Base-by-base conservation (phyloP, 176 grass and related monocot species). In the Bonia amplexicaulis region DNA sequence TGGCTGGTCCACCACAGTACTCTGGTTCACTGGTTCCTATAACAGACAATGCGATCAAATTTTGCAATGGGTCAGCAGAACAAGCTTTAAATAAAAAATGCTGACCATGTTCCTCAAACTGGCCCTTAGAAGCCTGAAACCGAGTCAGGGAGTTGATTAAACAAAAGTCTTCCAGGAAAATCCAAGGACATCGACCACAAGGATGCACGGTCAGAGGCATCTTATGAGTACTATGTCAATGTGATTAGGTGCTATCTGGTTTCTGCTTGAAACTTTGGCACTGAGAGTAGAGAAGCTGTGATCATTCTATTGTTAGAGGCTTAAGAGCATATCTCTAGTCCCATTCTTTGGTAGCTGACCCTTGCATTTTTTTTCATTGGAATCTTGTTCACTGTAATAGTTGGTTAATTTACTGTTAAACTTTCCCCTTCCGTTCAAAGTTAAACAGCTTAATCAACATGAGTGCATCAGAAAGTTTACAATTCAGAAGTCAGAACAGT, bases 151-250 rank as follows among this genome's bases (percentile, higher is more conserved):
- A 86, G 70, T 68, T 84, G 69, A 45, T 88, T 84, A 29, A 71
- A 84, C 80, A 87, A 87, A 64, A 87, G 81, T 9, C 63, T 11
- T 14, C 46, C 49, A 37, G 39, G 74, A 7, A 78, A 69, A 48
- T 13, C 41, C 2, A 12, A 33, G 19, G 74, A 57, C 37, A 35
- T 48, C 3, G 26, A 44, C 52, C 41, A n/a, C 19, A 68, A 1
- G 7, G 25, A 58, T 37, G 41, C 20, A 70, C 3, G 27, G 52
- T 79, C 59, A 33, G 42, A 48, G 13, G 71, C 71, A 40, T 37
- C 78, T 62, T 92, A 80, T 12, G 78, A 90, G 73, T 88, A 76
- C 44, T 90, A 73, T 71, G 85, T 86, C 52, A 88, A 88, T 52
- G 59, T 88, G 52, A 48, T 93, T 16, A 86, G 85, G 70, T 53